phyloP scores from a whole-genome alignment of 1,139 yeast genomes.

The Diutina pseudorugosa region DNA sequence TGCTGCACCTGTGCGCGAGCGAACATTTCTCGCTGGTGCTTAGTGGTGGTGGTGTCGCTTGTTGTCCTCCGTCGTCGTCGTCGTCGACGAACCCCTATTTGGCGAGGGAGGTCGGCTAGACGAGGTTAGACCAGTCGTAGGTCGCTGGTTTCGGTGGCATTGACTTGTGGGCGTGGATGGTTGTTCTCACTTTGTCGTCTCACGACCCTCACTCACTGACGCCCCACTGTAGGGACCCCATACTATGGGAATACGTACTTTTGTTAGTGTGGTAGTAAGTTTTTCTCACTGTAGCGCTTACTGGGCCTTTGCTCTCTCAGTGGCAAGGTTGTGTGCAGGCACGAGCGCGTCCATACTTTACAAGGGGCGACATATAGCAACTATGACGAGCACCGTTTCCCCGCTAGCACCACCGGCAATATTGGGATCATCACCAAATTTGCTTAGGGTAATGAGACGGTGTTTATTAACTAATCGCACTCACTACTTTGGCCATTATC shows the following conservation, averaged over 20 bases:
- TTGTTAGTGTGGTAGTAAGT: conserved; percentile 1
- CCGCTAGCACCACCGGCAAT: background rate
- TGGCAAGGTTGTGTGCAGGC: background rate
- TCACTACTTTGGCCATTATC: no score
- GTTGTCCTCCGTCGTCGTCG: no score
- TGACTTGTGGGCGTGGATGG: background rate
- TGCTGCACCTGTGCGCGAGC: background rate
- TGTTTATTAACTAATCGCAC: no score
- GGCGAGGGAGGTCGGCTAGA: background rate
- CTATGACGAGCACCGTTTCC: background rate
- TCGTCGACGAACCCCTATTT: background rate
- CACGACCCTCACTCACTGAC: background rate
- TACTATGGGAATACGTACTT: conserved; percentile 2
- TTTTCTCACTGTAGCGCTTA: background rate
- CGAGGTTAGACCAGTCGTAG: background rate
- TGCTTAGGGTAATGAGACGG: no score
- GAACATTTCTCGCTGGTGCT: background rate
- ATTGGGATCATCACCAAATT: background rate
- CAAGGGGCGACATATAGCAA: background rate
- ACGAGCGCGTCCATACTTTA: background rate
- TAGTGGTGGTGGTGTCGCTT: background rate
- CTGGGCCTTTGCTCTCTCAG: background rate
- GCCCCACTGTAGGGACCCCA: background rate
- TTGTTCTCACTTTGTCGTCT: background rate
- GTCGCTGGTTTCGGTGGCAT: background rate